Percentiles rank a stretch among this genome's conserved stretches.
phyloP scores from a whole-genome alignment of 129 eudicot species.

The Flaveria bidentis region DNA sequence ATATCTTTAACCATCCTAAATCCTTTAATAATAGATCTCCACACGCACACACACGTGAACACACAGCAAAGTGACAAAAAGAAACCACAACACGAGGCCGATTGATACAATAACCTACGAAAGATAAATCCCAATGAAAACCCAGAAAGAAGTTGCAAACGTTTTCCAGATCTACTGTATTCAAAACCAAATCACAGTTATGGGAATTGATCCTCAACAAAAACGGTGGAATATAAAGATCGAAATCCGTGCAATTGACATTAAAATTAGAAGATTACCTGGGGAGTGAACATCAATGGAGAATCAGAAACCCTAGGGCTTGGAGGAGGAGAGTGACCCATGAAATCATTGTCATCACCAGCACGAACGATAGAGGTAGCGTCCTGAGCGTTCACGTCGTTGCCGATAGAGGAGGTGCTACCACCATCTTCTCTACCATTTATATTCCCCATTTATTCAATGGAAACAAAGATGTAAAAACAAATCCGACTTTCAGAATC shows the following conservation, averaged over 20 bases:
- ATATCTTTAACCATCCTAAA: not conserved
- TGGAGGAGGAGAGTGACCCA: slow-evolving; percentile 88
- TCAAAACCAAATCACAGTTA: not conserved
- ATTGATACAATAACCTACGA: too few relatives aligned
- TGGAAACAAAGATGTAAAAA: not conserved
- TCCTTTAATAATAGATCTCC: slow-evolving; percentile 12
- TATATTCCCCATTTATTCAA: slow-evolving; percentile 65
- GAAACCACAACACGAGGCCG: too few relatives aligned
- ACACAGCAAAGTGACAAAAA: not conserved
- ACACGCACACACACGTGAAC: not conserved
- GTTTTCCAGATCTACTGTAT: slow-evolving; percentile 26
- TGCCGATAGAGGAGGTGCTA: slow-evolving; percentile 45
- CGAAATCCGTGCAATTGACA: not conserved
- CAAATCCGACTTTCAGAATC: slow-evolving; percentile 21
- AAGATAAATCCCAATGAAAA: too few relatives aligned
- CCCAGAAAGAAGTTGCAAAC: not conserved
- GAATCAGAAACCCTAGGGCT: slow-evolving; percentile 91
- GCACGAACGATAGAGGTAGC: slow-evolving; percentile 26
- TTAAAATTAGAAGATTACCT: slow-evolving; percentile 42
- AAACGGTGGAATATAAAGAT: too few relatives aligned
- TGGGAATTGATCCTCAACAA: too few relatives aligned
- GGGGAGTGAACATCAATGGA: slow-evolving; percentile 94
- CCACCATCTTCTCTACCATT: slow-evolving; percentile 87
- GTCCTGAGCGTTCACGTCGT: slow-evolving; percentile 49
- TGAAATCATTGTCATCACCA: slow-evolving; percentile 45